Conservation (phyloP, 164 flowering plant species). For the Stephania cephalantha region DNA sequence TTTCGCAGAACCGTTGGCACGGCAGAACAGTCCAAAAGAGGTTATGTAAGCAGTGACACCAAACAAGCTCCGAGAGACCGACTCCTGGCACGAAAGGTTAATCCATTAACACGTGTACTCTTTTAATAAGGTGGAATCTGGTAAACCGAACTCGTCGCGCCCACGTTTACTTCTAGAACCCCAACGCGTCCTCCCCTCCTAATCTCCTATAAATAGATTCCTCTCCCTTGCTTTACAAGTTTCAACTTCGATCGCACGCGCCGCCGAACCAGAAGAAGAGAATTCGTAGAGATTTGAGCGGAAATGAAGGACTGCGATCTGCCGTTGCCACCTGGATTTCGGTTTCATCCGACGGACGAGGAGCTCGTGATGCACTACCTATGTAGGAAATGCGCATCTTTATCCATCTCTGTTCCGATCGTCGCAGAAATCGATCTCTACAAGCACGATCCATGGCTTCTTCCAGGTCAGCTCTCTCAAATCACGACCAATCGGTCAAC, state of each 20-base stretch:
- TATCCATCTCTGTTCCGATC: not conserved
- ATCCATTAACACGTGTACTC: not conserved
- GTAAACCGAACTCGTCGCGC: not conserved
- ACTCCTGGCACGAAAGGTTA: not conserved
- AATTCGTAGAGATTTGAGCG: no score
- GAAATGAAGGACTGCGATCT: not conserved
- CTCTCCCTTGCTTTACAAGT: not conserved
- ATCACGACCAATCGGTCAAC: no score
- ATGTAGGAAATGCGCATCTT: conserved; percentile 3
- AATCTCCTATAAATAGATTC: not conserved
- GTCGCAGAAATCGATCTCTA: conserved; percentile 1
- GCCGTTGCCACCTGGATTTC: not conserved
- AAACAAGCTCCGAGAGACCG: not conserved
- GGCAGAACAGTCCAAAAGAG: not conserved
- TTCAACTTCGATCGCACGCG: not conserved
- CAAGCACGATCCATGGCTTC: conserved; percentile 1
- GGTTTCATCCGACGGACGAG: conserved; percentile 5
- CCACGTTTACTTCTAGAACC: not conserved
- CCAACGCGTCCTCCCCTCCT: not conserved
- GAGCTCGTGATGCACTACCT: conserved; percentile 4
- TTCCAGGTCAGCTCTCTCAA: not conserved
- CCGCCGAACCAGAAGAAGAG: not conserved
- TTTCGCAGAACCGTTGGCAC: not conserved
- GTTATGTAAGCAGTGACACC: conserved; percentile 1
- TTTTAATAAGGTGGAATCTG: not conserved